Base-by-base conservation (phyloP, 768 basidiomycete genomes). In the Lentinula sp. region DNA sequence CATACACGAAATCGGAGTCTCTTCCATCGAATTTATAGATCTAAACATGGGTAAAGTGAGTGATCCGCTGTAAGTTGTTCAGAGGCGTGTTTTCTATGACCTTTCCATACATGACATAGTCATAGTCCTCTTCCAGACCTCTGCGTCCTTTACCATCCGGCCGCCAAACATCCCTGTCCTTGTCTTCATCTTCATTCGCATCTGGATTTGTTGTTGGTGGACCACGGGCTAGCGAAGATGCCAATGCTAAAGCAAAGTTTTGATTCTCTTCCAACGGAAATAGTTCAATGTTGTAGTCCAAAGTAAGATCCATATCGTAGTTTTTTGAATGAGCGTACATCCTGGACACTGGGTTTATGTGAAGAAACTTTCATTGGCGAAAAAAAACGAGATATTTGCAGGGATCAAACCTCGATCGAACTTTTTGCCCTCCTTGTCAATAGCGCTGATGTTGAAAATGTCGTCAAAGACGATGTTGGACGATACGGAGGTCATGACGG, bases 41-140 rank as follows among this genome's bases (percentile, higher is more conserved):
- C 93, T 96, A 64, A 7, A 62, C 49, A 49, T 54, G 21, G 61
- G 57, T 34, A 57, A 55, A 65, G 43, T 53, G 42, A 62, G 55
- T 59, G 35, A 51, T 37, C 56, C 35, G 28, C 42, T 23, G 21
- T 43, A 18, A 9, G 9, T 46, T 39, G 46, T 42, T 23, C 4
- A 31, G 52, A 48, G 21, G 35, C 6, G 35, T 23, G 3, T 18
- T 37, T 8, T 34, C 42, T 67, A 80, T 61, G 65, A 95, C 94
- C 86, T 95, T 98, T 35, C 96, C 96, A 71, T 93, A 95, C 95
- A 98, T 98, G 65, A 99, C 96, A 78, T 98, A 99, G 69, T 98
- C 95, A 69, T 94, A 99, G 65, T 98, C 95, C 61, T 94, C 90
- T 64, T 98, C 96, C 31, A 99, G 71, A 10, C 87, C 95, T 70